These are phyloP conservation scores for Salix purpurea DNA, from an alignment of 345 rosid genomes.

Conservation along the genomic window DNA sequence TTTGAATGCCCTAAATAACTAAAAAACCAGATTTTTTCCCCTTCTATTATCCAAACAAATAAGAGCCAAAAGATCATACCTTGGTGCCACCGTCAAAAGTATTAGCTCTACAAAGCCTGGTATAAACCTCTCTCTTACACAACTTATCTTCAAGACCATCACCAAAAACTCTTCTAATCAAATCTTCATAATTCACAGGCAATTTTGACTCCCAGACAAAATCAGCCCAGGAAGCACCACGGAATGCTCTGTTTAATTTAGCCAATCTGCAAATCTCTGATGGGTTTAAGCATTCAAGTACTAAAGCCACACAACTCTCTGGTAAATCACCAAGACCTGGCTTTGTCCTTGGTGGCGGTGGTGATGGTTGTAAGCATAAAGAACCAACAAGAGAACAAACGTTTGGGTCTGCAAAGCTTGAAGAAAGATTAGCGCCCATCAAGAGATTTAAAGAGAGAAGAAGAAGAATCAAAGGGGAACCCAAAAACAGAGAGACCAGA, in stretches of 20 bases:
- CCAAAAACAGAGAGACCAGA: not conserved
- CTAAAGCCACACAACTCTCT: slow-evolving; percentile 71
- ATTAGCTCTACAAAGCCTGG: slow-evolving; percentile 55
- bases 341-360: slow-evolving; percentile 14
- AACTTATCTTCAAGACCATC: slow-evolving; percentile 31
- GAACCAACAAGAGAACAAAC: slow-evolving; percentile 5
- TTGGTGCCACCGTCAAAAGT: slow-evolving; percentile 68
- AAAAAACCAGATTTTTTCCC: not conserved
- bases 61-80: slow-evolving; percentile 35
- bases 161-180: slow-evolving; percentile 52
- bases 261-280: slow-evolving; percentile 77
- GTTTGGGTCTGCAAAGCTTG: slow-evolving; percentile 24
- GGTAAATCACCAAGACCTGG: slow-evolving; percentile 74
- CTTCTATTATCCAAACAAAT: not conserved
- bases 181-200: slow-evolving; percentile 56
- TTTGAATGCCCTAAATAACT: not conserved
- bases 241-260: slow-evolving; percentile 66
- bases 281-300: slow-evolving; percentile 65
- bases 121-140: slow-evolving; percentile 64
- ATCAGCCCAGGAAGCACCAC: slow-evolving; percentile 93
- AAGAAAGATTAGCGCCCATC: slow-evolving; percentile 71
- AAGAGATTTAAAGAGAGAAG: not conserved
- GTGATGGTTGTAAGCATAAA: slow-evolving; percentile 1
- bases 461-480: not conserved
- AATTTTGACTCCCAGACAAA: slow-evolving; percentile 89